Percentiles rank a stretch among this genome's conserved stretches.
Conservation (phyloP, 176 grass and related monocot genomes). For the Phyllostachys edulis region DNA sequence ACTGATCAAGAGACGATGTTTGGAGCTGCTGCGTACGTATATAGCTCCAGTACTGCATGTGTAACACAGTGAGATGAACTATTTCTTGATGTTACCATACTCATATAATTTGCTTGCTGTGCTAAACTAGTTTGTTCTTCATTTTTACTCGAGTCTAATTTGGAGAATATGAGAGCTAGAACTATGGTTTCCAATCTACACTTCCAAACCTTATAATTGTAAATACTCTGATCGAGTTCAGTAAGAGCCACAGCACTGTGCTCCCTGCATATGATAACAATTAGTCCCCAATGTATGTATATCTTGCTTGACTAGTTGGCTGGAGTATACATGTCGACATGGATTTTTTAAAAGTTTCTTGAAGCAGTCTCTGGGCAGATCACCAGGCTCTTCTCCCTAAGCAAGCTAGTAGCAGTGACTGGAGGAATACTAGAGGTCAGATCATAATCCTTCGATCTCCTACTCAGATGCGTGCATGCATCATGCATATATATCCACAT, state of each 20-base stretch:
- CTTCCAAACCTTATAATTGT: not conserved
- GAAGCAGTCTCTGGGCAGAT: constrained; percentile 17
- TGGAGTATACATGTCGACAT: not conserved
- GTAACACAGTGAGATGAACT: constrained; percentile 35
- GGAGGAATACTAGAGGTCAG: constrained; percentile 24
- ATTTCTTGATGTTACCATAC: constrained; percentile 35
- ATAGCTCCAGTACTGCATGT: constrained; percentile 45
- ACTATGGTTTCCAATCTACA: not conserved
- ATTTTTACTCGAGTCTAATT: not conserved
- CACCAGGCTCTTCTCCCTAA: constrained; percentile 37
- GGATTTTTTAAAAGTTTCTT: constrained; percentile 7
- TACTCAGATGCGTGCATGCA: constrained; percentile 25
- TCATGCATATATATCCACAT: constrained; percentile 23
- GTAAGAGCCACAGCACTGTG: not conserved
- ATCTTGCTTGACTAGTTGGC: not conserved
- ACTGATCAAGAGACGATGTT: constrained; percentile 37
- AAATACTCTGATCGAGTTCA: constrained; percentile 27
- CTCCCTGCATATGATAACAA: constrained; percentile 37
- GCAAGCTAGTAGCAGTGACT: constrained; percentile 23
- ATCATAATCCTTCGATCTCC: constrained; percentile 22
- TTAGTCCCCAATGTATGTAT: not conserved
- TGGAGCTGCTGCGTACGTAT: constrained; percentile 43
- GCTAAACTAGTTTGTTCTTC: not conserved
- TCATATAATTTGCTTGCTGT: constrained; percentile 37
- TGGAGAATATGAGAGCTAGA: constrained; percentile 5